Evolutionary conservation across 2,329 filamentous ascomycete species (phyloP), one percentile per base, ranked within the genome.

Genomic region (Coniochaeta pulveracea): DNA sequence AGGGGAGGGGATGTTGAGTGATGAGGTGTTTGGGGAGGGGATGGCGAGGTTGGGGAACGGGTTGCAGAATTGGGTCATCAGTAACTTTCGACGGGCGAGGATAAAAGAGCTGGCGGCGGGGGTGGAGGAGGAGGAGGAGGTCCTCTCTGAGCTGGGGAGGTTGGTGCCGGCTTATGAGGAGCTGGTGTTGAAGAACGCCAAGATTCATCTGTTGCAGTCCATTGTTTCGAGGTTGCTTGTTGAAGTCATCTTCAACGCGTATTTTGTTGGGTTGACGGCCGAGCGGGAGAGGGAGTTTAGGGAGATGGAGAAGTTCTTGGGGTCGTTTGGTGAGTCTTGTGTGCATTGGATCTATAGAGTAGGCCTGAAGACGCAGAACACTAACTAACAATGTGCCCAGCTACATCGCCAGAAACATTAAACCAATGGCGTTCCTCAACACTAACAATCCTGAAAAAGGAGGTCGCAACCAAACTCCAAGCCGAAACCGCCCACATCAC

Each of bases 21-120:
- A 85, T 46, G 75, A 80, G 51, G 72, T 75, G 9, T 70, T 85
- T 47, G 69, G 62, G 3, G 72, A 80, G 33, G 63, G 65, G 8
- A 72, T 81, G 61, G 61, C 66, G 32, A 63, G 68, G 37, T 51
- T 85, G 29, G 71, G 72, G 14, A 79, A 83, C 45, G 71, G 77
- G 16, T 55, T 83, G 43, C 78, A 84, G 55, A 83, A 85, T 45
- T 85, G 80, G 80, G 71, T 79, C 4, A 75, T 85, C 44, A 68
- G 71, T 17, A 72, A 80, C 48, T 85, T 80, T 42, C 65, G 80
- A 33, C 71, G 69, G 40, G 64, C 69, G 10, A 80, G 68, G 55
- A 54, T 80, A 29, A 58, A 66, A 69, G 49, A 44, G n/a, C n/a
- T n/a, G n/a, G n/a, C n/a, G n/a, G n/a, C n/a, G n/a, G n/a, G n/a